Evolutionary conservation across 179 eudicot species (phyloP), one percentile per base, ranked within the genome.

Genomic region (Drosera spatulata): DNA sequence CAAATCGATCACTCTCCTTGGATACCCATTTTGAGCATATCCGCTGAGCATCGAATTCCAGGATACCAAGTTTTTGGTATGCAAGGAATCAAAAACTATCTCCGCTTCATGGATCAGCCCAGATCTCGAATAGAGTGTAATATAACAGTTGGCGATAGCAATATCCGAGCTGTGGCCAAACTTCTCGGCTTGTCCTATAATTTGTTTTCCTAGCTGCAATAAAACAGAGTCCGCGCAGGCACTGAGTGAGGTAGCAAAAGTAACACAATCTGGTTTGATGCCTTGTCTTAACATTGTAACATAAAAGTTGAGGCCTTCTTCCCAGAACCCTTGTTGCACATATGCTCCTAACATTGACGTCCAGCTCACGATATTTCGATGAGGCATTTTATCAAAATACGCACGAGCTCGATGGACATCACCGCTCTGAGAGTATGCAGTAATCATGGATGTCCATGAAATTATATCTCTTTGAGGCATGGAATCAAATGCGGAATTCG

Each of bases 11-110:
- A 79, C 86, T 75, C 77, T 69, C 58, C 50, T 64, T 13, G 82
- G 86, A 41, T 70, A 75, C 42, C 90, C 86, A 63, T 81, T 72
- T 50, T 79, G 73, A 40, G 80, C 90, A 46, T 79, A 79, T 15
- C 82, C 86, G 0, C 86, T 71, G 63, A 84, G 75, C 80, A 81
- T 75, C 6, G 73, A 70, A 5, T 84, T 84, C 79, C 82, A 84
- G 10, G 86, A 79, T 45, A 84, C 63, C 60, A 81, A 67, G 62
- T 78, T 73, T 59, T 63, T 81, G 9, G 37, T 53, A 7, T 47
- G 46, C 58, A 81, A 69, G 13, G 73, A 71, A 33, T 44, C 45
- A 62, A 84, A 84, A 55, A 70, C 57, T 40, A 46, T 68, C 58
- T 81, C 76, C n/a, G 86, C 84, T 13, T 81, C 86, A 49, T 68